Evolutionary conservation across 257 asterid genomes (phyloP), one percentile per base, ranked within the genome.

Genomic region (Agastache rugosa): DNA sequence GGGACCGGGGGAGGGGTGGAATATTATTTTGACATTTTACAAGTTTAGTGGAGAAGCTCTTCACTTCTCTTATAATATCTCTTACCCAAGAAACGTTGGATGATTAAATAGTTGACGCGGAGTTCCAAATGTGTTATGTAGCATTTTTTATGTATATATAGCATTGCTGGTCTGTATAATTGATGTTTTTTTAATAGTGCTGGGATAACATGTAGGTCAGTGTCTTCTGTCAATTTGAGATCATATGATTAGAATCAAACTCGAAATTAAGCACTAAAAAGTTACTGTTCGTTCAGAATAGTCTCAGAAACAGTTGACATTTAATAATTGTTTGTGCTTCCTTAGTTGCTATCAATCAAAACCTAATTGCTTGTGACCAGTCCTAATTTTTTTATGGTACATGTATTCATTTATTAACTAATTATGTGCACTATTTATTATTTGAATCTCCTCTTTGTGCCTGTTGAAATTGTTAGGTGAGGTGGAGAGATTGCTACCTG

Each of bases 401-500:
- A 44, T 54, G 61, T 11, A 10, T 54, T 8, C 34, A 54, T 78
- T 29, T 78, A 61, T 47, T 22, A 42, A 41, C 22, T 15, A 62
- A 53, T 29, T 61, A 4, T 61, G 37, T 56, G 48, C 53, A 8
- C 55, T 45, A 69, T 51, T n/a, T 5, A 53, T 63, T 34, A 59
- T 54, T 64, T 29, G 35, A 39, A 29, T 25, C 56, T 47, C 67
- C 59, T 62, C 20, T 23, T 39, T 44, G 14, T 67, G 59, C 37
- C 50, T 73, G 16, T 67, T 6, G n/a, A 22, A 75, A 69, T 72
- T 61, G 60, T 72, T 74, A 92, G 99, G 99, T 87, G 99, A 95
- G 85, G 98, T 92, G 75, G 99, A 89, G 84, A 90, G 98, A 77
- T 86, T 95, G 79, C 89, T 95, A 55, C 98, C 99, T 45, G 99